Evolutionary conservation across 2,329 filamentous ascomycete species (phyloP), one percentile per base, ranked within the genome.

Genomic region (Furcasterigmium furcatum): DNA sequence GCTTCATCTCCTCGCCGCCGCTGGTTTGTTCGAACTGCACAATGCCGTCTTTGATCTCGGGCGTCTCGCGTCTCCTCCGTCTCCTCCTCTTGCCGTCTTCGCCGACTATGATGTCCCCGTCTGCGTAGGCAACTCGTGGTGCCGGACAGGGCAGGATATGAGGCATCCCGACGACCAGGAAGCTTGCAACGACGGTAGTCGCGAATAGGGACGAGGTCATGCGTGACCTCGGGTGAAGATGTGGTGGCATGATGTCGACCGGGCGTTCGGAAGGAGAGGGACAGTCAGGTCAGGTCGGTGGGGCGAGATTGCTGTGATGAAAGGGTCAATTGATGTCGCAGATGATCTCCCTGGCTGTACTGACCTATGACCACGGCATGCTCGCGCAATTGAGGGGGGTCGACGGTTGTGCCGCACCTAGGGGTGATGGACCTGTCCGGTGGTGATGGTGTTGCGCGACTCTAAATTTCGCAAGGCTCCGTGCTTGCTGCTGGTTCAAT

Each of bases 151-250:
- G 94, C 16, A 99, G 80, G 24, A 95, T 63, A 65, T 99, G 94
- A 19, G 94, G 94, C 38, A 96, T 75, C 24, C 82, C 89, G 44
- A 99, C 94, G 51, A 99, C 91, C 52, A 96, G 79, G 66, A 99
- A 96, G 56, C 88, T 94, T 25, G 91, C 84, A 51, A 88, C 77
- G 45, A 97, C 80, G 1, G 92, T 97, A n/a, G 87, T 89, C 42
- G 90, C 91, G 72, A 99, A 99, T 49, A 99, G 85, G 38, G 91
- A 94, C 46, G 88, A 91, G 57, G 94, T 99, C 72, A 90, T 88
- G 58, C 89, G 85, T 55, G 92, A 97, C 66, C 91, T 85, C 27
- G 94, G 94, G 67, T 99, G 94, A 35, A 99, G 84, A 69, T 92
- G 87, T 50, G 89, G 88, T 59, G 89, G 84, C 88, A 94, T 94